These are phyloP conservation scores for Aspergillus bombycis DNA, from an alignment of 2,329 filamentous ascomycete species.

Conservation along the genomic window DNA sequence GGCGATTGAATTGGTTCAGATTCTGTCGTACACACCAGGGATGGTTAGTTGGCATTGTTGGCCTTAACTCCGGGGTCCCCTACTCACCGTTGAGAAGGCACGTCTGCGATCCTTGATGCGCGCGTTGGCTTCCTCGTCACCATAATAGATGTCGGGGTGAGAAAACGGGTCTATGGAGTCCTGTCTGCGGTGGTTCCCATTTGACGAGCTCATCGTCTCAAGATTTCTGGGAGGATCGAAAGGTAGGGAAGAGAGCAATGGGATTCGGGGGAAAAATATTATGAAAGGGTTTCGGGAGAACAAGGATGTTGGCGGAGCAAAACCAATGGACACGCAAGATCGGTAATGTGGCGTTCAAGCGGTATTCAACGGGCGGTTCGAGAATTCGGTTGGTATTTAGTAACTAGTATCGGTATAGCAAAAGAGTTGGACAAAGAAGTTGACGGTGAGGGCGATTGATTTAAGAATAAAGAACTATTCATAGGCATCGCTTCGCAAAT, in stretches of 20 bases:
- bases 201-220: constrained; percentile 45
- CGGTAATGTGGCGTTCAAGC: constrained; percentile 8
- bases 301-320: constrained; percentile 8
- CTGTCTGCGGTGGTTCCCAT: constrained; percentile 40
- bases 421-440: neutral
- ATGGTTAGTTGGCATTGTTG: constrained; percentile 18
- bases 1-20: constrained; percentile 40
- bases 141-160: constrained; percentile 63
- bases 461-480: neutral
- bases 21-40: constrained; percentile 28
- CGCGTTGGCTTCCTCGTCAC: constrained; percentile 52
- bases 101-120: constrained; percentile 51
- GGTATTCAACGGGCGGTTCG: neutral
- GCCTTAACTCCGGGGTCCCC: constrained; percentile 17
- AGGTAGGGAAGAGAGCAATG: neutral
- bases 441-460: neutral
- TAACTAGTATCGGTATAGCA: neutral
- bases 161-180: constrained; percentile 60
- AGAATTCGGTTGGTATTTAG: neutral
- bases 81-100: constrained; percentile 60
- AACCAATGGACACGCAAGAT: constrained; percentile 11
- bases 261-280: neutral
- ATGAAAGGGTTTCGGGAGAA: constrained; percentile 2
- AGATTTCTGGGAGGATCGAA: constrained; percentile 7
- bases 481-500: neutral